These are phyloP conservation scores for Dryadomyces quercus-mongolicae DNA, from an alignment of 2,329 filamentous ascomycete species.

Conservation along the genomic window DNA sequence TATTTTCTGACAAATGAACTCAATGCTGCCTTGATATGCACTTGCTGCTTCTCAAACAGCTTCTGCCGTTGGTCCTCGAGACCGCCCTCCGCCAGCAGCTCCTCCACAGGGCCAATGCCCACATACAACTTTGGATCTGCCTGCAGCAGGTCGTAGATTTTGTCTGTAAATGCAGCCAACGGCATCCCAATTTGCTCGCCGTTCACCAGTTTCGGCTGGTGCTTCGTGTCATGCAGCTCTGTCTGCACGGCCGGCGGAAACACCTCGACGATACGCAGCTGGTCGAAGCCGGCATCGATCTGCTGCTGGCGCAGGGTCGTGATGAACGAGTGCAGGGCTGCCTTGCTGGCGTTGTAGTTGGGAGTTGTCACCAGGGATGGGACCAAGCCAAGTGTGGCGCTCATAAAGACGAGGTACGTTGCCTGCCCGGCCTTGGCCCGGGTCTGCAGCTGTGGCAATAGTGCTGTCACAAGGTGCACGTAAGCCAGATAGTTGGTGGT, in stretches of 20 bases:
- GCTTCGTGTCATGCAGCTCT: constrained; percentile 28
- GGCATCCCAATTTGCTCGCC: constrained; percentile 36
- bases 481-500: constrained; percentile 31
- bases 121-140: constrained; percentile 25
- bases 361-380: constrained; percentile 28
- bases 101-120: constrained; percentile 19
- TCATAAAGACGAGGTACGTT: constrained; percentile 16
- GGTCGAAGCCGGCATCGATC: constrained; percentile 19
- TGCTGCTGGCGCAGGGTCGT: constrained; percentile 33
- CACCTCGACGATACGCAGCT: constrained; percentile 27
- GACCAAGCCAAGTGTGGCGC: constrained; percentile 21
- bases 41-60: constrained; percentile 16
- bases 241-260: constrained; percentile 28
- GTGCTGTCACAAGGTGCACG: constrained; percentile 29
- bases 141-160: constrained; percentile 24
- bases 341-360: constrained; percentile 36
- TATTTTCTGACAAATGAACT: constrained; percentile 13
- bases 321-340: constrained; percentile 32
- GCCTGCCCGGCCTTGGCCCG: neutral
- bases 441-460: constrained; percentile 29
- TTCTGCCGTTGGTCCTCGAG: constrained; percentile 17
- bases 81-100: constrained; percentile 14
- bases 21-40: constrained; percentile 9
- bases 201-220: constrained; percentile 26
- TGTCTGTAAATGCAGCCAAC: constrained; percentile 27